A percentile compares a stretch with the other conserved stretches of the same genome.
These are phyloP conservation scores for Cyclocybe cylindracea DNA, from an alignment of 768 basidiomycete species.

Conservation along the genomic window DNA sequence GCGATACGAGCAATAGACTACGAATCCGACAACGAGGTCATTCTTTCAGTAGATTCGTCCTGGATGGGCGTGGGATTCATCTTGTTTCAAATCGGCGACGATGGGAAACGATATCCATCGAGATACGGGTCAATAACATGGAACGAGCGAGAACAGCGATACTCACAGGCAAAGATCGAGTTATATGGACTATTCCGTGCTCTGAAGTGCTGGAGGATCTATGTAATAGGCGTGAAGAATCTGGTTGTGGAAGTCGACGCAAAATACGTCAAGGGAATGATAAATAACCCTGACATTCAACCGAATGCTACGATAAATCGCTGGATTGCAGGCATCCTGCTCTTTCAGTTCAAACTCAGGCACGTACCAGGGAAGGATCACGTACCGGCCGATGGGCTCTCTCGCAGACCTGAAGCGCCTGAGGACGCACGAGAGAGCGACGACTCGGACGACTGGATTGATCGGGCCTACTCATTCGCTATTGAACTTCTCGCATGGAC, in stretches of 20 bases:
- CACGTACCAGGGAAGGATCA: conserved; percentile 34
- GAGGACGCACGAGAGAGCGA: too few relatives aligned
- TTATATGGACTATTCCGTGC: conserved; percentile 27
- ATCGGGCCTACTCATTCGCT: too few relatives aligned
- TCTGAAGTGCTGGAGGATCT: conserved; percentile 15
- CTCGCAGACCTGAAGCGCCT: too few relatives aligned
- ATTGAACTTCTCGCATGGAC: too few relatives aligned
- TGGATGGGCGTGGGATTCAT: conserved; percentile 18
- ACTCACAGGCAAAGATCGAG: conserved; percentile 32
- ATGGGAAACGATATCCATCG: conserved; percentile 12
- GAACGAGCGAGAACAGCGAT: conserved; percentile 20
- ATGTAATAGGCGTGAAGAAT: conserved; percentile 25
- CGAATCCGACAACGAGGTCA: conserved; percentile 10
- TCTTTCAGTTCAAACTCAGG: conserved; percentile 34
- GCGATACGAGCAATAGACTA: conserved; percentile 18
- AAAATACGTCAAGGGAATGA: conserved; percentile 36
- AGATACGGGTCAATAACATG: conserved; percentile 19
- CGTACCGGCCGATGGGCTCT: too few relatives aligned
- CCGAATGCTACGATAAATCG: conserved; percentile 38
- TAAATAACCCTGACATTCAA: conserved; percentile 37
- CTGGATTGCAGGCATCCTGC: conserved; percentile 41
- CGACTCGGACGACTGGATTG: too few relatives aligned
- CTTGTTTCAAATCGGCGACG: conserved; percentile 12
- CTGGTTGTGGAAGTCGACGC: conserved; percentile 29
- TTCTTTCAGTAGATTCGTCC: conserved; percentile 20